phyloP scores from a whole-genome alignment of 257 asterid species.

The Paraleonurus japonicus region DNA sequence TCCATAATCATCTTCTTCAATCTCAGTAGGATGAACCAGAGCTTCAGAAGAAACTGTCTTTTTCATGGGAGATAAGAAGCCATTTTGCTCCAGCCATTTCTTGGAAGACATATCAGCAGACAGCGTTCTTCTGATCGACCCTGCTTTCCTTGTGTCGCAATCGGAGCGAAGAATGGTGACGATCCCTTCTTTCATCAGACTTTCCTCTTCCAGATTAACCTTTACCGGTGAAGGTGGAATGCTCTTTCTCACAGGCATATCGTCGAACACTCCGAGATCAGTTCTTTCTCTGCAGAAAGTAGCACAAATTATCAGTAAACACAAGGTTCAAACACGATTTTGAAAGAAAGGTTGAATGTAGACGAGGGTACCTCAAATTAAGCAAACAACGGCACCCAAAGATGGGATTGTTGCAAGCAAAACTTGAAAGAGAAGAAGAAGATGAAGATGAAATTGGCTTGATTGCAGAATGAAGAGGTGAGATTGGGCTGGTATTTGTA shows the following conservation, averaged over 20 bases:
- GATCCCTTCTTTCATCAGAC: constrained; percentile 54
- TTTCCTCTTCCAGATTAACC: constrained; percentile 1
- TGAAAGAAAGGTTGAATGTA: too few relatives aligned
- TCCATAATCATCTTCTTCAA: constrained; percentile 26
- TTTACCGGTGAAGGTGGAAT: constrained; percentile 26
- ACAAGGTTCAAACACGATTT: background rate
- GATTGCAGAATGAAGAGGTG: constrained; percentile 45
- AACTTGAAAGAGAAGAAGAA: constrained; percentile 17
- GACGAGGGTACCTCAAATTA: constrained; percentile 4
- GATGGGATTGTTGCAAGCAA: constrained; percentile 27
- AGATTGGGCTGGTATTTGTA: constrained; percentile 56
- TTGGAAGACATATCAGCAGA: constrained; percentile 64
- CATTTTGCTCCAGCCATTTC: constrained; percentile 51
- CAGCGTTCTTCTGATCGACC: constrained; percentile 60
- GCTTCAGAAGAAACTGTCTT: constrained; percentile 33
- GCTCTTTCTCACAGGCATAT: constrained; percentile 33
- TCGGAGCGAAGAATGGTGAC: constrained; percentile 73
- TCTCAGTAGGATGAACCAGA: constrained; percentile 13
- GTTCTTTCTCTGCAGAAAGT: constrained; percentile 31
- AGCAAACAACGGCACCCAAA: constrained; percentile 52
- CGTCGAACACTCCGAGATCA: background rate
- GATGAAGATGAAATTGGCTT: constrained; percentile 32
- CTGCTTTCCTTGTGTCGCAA: constrained; percentile 16
- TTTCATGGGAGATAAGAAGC: constrained; percentile 35
- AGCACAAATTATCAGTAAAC: background rate